Conservation (phyloP, 768 basidiomycete species). For the Cyclocybe aegerita region DNA sequence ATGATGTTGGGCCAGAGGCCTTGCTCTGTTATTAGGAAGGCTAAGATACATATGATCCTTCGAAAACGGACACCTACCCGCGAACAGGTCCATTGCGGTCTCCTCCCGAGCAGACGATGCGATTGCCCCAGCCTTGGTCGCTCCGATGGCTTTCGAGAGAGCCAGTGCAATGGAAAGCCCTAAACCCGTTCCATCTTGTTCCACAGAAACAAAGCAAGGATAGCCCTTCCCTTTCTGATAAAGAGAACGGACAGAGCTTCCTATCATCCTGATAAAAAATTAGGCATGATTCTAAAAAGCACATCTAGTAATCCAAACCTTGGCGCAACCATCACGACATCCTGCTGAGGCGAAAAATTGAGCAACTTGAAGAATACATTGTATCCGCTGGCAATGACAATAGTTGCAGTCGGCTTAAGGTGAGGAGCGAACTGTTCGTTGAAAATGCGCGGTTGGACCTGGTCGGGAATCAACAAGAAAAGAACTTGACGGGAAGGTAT, state of each 20-base stretch:
- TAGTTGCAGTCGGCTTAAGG: slow-evolving; percentile 45
- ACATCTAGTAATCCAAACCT: slow-evolving; percentile 31
- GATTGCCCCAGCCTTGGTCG: slow-evolving; percentile 63
- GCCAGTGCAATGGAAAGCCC: slow-evolving; percentile 49
- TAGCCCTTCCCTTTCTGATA: slow-evolving; percentile 61
- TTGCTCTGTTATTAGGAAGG: slow-evolving; percentile 38
- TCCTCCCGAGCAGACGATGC: slow-evolving; percentile 62
- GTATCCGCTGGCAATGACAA: slow-evolving; percentile 65
- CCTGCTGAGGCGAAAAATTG: slow-evolving; percentile 49
- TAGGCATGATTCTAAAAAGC: background rate
- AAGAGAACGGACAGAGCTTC: slow-evolving; percentile 61
- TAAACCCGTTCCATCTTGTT: slow-evolving; percentile 56
- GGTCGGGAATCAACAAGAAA: slow-evolving; percentile 64
- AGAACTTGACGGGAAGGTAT: slow-evolving; percentile 35
- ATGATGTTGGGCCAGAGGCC: slow-evolving; percentile 70
- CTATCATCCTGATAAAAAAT: slow-evolving; percentile 52
- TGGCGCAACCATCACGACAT: slow-evolving; percentile 69
- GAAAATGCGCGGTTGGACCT: slow-evolving; percentile 63
- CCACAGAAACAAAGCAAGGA: slow-evolving; percentile 65
- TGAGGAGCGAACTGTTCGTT: slow-evolving; percentile 51
- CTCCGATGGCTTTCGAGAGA: slow-evolving; percentile 56
- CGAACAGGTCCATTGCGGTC: slow-evolving; percentile 64
- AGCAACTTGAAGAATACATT: slow-evolving; percentile 64
- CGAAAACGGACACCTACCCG: slow-evolving; percentile 26
- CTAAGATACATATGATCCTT: background rate